These are phyloP conservation scores for Flaveria floridana DNA, from an alignment of 140 eudicot genomes.

Conservation along the genomic window DNA sequence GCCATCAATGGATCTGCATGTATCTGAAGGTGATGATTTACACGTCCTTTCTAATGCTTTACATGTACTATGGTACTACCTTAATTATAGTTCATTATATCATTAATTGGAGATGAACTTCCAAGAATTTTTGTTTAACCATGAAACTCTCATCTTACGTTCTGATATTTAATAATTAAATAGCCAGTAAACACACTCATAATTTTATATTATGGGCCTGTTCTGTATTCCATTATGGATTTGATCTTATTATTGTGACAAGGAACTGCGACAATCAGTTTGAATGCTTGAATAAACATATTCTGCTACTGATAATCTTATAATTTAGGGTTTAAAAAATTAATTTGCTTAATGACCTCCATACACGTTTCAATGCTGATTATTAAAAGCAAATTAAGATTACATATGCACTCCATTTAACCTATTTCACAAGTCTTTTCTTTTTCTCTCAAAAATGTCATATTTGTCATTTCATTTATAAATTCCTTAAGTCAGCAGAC, in stretches of 20 bases:
- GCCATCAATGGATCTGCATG: conserved; percentile 44
- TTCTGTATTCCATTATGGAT: background rate
- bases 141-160: conserved; percentile 1
- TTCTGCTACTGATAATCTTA: too few species aligned
- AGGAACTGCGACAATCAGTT: background rate
- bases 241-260: background rate
- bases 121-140: conserved; percentile 12
- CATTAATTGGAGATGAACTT: conserved; percentile 3
- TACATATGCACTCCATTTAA: background rate
- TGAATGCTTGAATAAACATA: background rate
- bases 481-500: background rate
- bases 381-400: background rate
- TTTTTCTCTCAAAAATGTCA: background rate
- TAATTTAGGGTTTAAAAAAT: background rate
- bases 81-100: background rate
- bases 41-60: background rate
- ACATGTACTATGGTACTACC: conserved; percentile 2
- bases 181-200: background rate
- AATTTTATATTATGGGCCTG: background rate
- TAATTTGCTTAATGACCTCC: background rate
- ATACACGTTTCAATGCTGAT: background rate
- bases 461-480: background rate
- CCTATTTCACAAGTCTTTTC: background rate
- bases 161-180: background rate
- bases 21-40: conserved; percentile 59